A percentile compares a stretch with the other conserved stretches of the same genome.
Evolutionary conservation across 805 yeast genomes (phyloP).

Genomic region (Candida maris): DNA sequence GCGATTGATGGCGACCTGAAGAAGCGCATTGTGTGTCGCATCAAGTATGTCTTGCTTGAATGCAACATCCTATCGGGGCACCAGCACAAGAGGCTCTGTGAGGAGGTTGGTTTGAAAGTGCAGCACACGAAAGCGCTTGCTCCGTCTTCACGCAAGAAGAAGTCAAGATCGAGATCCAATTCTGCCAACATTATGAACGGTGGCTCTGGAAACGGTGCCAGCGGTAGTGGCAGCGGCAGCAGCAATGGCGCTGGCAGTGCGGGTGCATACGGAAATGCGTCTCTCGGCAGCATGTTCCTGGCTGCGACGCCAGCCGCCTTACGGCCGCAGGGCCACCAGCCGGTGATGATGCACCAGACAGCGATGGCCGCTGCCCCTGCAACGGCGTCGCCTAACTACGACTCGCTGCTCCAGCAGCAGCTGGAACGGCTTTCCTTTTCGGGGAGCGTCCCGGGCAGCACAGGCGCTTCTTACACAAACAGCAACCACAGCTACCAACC

Average conservation of each 20-base stretch:
- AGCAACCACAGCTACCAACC: conserved; percentile 7
- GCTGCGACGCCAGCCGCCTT: too few species aligned
- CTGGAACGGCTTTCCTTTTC: conserved; percentile 27
- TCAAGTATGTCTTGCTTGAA: conserved; percentile 60
- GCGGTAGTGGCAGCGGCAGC: background rate
- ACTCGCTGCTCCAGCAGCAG: conserved; percentile 26
- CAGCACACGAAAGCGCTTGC: conserved; percentile 22
- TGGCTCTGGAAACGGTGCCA: background rate
- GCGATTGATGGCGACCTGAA: conserved; percentile 54
- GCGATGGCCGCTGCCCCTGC: too few species aligned
- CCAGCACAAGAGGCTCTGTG: conserved; percentile 81
- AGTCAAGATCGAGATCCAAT: conserved; percentile 26
- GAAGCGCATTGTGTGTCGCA: conserved; percentile 55
- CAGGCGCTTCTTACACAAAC: background rate
- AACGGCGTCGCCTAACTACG: conserved; percentile 23
- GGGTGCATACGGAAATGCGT: too few species aligned
- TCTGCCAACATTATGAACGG: conserved; percentile 19
- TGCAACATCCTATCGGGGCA: conserved; percentile 54
- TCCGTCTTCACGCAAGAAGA: conserved; percentile 22
- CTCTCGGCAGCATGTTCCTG: too few species aligned
- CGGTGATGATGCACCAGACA: too few species aligned
- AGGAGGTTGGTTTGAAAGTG: conserved; percentile 74
- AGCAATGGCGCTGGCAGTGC: too few species aligned
- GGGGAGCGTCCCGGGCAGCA: background rate
- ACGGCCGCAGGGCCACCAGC: too few species aligned